Percentiles rank a stretch among this genome's conserved stretches.
These are phyloP conservation scores for Cucurbita argyrosperma DNA, from an alignment of 306 rosid genomes.

Conservation along the genomic window DNA sequence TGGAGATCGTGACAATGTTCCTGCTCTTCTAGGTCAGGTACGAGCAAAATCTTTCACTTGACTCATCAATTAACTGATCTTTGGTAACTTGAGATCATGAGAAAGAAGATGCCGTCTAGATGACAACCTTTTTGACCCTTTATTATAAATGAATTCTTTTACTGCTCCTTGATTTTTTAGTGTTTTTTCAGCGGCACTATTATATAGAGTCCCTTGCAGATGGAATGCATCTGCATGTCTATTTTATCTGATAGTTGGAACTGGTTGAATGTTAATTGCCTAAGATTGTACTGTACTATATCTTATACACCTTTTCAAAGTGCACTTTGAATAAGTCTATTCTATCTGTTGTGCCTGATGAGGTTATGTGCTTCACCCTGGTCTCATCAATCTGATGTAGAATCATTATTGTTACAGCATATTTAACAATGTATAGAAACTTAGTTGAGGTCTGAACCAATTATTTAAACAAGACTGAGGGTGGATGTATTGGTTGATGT, in stretches of 20 bases:
- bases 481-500: neutral
- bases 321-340: neutral
- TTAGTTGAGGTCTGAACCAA: neutral
- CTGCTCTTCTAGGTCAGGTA: slow-evolving; percentile 97
- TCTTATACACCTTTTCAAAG: neutral
- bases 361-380: neutral
- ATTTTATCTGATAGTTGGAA: neutral
- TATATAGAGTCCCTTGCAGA: neutral
- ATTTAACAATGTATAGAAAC: neutral
- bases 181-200: neutral
- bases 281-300: neutral
- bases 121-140: neutral
- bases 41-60: neutral
- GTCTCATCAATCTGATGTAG: neutral
- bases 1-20: slow-evolving; percentile 86
- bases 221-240: neutral
- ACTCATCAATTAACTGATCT: neutral
- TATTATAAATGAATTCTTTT: neutral
- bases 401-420: neutral
- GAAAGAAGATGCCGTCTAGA: neutral
- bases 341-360: neutral
- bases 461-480: neutral
- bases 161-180: neutral
- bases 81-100: neutral
- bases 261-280: neutral